phyloP scores from a whole-genome alignment of 1,139 yeast genomes.

The Saccharomyces hybrid region DNA sequence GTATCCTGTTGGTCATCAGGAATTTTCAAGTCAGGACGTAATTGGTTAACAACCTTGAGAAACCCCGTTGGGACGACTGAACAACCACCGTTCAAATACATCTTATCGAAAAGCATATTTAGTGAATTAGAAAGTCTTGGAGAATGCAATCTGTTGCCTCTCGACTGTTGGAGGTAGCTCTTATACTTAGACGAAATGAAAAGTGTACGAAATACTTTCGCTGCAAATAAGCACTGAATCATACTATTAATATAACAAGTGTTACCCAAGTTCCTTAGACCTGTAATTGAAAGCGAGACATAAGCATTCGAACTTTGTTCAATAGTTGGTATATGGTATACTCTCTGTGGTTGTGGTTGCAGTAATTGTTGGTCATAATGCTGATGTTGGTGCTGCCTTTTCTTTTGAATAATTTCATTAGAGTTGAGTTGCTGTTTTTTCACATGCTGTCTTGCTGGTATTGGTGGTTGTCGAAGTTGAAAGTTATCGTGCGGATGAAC shows the following conservation, averaged over 20 bases:
- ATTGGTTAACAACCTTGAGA: slow-evolving; percentile 43
- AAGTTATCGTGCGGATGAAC: background rate
- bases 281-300: slow-evolving; percentile 47
- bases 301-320: slow-evolving; percentile 37
- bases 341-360: slow-evolving; percentile 3
- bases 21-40: slow-evolving; percentile 59
- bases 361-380: slow-evolving; percentile 2
- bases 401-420: background rate
- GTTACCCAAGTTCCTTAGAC: slow-evolving; percentile 60
- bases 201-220: slow-evolving; percentile 38
- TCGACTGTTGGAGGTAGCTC: slow-evolving; percentile 35
- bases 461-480: background rate
- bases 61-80: slow-evolving; percentile 61
- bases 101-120: slow-evolving; percentile 42
- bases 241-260: slow-evolving; percentile 70
- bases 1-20: slow-evolving; percentile 76
- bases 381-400: background rate
- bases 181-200: slow-evolving; percentile 40
- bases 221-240: slow-evolving; percentile 56
- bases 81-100: slow-evolving; percentile 48
- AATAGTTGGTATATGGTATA: slow-evolving; percentile 31
- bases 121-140: slow-evolving; percentile 40
- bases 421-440: background rate
- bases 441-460: background rate
- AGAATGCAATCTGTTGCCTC: slow-evolving; percentile 25